Base-by-base conservation (phyloP, 2,329 filamentous ascomycete genomes). In the Didymella arachidicola region DNA sequence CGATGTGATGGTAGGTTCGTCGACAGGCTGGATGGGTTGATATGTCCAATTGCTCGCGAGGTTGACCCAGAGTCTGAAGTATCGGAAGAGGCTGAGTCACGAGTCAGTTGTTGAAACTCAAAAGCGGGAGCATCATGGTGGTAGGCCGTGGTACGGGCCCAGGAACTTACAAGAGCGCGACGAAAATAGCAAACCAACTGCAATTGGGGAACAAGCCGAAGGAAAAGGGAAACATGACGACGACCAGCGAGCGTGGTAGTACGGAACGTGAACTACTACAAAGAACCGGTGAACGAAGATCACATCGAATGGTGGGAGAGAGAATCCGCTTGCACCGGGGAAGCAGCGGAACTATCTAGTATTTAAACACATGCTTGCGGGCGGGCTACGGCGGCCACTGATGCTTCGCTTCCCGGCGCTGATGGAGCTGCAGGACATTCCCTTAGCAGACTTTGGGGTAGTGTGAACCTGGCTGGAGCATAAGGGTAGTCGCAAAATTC, bases 61-160 rank as follows among this genome's bases (percentile, higher is more conserved):
- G 75, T 97, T 95, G 68, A 96, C 88, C 69, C 96, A 82, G 67
- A 96, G 84, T 65, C 94, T 90, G 61, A 92, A 72, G 79, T 97
- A 97, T 68, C 94, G 90, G 82, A 96, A 92, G 61, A 94, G 72
- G 87, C 93, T 96, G 66, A 53, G 46, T 42, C 8, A 47, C 54
- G 59, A 64, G 70, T 75, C 67, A 75, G 72, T 65, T 44, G 38
- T 27, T 44, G 27, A 25, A 42, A 41, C 26, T 30, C 45, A 19
- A 30, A 30, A 19, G 46, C 45, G 51, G 51, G 45, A 52, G 53
- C 30, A 53, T 53, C 57, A 54, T 38, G 51, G 46, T 50, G 60
- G 57, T 44, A 54, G 44, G 16, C 32, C 25, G 50, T 53, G 38
- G 44, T 52, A 39, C 44, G 44, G 45, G 50, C 34, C 50, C 29